Percentiles rank a stretch among this genome's conserved stretches.
Conservation (phyloP, 805 yeast genomes). For the Candida silvatica region DNA sequence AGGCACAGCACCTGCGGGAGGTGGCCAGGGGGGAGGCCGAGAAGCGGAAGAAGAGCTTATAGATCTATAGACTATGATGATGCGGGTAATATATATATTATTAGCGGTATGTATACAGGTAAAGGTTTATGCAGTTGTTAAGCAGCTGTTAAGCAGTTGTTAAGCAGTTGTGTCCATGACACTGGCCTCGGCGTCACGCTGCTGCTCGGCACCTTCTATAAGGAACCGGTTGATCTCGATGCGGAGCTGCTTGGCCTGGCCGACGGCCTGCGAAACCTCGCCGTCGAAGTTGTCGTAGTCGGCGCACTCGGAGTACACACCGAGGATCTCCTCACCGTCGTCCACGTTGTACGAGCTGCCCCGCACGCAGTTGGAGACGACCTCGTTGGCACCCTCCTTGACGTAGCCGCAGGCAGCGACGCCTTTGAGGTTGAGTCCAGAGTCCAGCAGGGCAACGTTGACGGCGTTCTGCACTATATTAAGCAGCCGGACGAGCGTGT, state of each 20-base stretch:
- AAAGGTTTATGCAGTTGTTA: too few relatives aligned
- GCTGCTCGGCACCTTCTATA: neutral
- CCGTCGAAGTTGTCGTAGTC: slow-evolving; percentile 21
- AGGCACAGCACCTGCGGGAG: slow-evolving; percentile 17
- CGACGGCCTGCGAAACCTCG: slow-evolving; percentile 23
- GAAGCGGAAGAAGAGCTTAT: too few relatives aligned
- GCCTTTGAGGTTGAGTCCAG: slow-evolving; percentile 75
- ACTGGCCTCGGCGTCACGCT: too few relatives aligned
- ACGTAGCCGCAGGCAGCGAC: slow-evolving; percentile 55
- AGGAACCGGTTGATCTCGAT: slow-evolving; percentile 37
- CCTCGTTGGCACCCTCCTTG: slow-evolving; percentile 9
- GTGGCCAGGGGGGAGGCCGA: slow-evolving; percentile 3
- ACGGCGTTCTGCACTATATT: slow-evolving; percentile 49
- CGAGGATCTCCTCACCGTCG: slow-evolving; percentile 44
- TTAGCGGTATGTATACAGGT: too few relatives aligned
- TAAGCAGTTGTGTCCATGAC: too few relatives aligned
- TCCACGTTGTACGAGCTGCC: slow-evolving; percentile 8
- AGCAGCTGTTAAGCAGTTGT: too few relatives aligned
- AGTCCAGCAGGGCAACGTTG: slow-evolving; percentile 71
- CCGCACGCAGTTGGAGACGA: slow-evolving; percentile 28
- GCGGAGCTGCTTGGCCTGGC: slow-evolving; percentile 37
- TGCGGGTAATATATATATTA: too few relatives aligned
- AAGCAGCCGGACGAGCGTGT: slow-evolving; percentile 28
- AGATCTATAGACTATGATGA: too few relatives aligned
- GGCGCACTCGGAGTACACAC: slow-evolving; percentile 43